These are phyloP conservation scores for sunflower (Helianthus annuus) DNA, from an alignment of 129 eudicot genomes.

Conservation along the genomic window HanXRQr2.0-SUNRISE NC_035439.2:98133613-98134112, in stretches of 20 bases:
- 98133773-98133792: conserved; percentile 47
- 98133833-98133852: conserved; percentile 41
- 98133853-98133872: conserved; percentile 40
- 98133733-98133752: conserved; percentile 38
- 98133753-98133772: conserved; percentile 50
- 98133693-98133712: conserved; percentile 40
- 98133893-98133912: conserved; percentile 51
- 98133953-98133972: conserved; percentile 75
- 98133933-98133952: conserved; percentile 50
- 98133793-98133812: conserved; percentile 52
- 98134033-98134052: conserved; percentile 45
- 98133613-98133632: conserved; percentile 42
- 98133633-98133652: conserved; percentile 44
- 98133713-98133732: conserved; percentile 37
- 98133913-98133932: conserved; percentile 71
- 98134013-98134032: conserved; percentile 62
- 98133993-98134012: conserved; percentile 80
- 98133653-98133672: conserved; percentile 47
- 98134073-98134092: conserved; percentile 34
- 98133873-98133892: conserved; percentile 50
- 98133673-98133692: conserved; percentile 49
- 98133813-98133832: conserved; percentile 63
- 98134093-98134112: conserved; percentile 7
- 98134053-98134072: conserved; percentile 40
- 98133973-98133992: conserved; percentile 77